A percentile compares a stretch with the other conserved stretches of the same genome.
Conservation (phyloP, 169 alveolate species). For the Toxoplasma gondii region DNA sequence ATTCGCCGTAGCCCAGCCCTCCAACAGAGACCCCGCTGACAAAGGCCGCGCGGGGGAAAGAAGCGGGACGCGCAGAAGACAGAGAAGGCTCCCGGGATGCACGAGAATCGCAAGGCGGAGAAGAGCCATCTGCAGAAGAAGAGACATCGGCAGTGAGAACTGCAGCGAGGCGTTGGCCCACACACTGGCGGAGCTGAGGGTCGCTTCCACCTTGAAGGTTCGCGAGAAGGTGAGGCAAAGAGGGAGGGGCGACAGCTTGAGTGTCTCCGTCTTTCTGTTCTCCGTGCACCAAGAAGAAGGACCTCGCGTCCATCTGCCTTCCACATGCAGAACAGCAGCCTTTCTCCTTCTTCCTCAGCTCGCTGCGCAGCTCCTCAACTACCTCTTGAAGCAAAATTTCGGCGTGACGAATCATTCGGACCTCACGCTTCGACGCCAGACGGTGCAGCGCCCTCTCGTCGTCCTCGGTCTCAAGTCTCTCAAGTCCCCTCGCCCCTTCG, state of each 20-base stretch:
- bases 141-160: background rate
- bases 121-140: no score
- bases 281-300: background rate
- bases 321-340: background rate
- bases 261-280: background rate
- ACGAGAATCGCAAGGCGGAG: no score
- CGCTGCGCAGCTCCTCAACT: background rate
- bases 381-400: background rate
- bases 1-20: background rate
- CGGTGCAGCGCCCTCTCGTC: background rate
- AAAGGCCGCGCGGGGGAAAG: background rate
- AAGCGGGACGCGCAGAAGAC: background rate
- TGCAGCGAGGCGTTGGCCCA: background rate
- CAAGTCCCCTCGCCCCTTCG: background rate
- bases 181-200: background rate
- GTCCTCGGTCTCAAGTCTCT: background rate
- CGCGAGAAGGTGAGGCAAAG: background rate
- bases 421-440: background rate
- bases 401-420: background rate
- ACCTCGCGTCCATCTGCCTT: background rate
- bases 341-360: background rate
- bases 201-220: constrained; percentile 2
- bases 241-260: background rate
- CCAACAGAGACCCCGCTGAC: constrained; percentile 23
- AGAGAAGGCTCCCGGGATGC: background rate